Evolutionary conservation across 106 monocot genomes (phyloP).

Genomic region (Agapanthus africanus): DNA sequence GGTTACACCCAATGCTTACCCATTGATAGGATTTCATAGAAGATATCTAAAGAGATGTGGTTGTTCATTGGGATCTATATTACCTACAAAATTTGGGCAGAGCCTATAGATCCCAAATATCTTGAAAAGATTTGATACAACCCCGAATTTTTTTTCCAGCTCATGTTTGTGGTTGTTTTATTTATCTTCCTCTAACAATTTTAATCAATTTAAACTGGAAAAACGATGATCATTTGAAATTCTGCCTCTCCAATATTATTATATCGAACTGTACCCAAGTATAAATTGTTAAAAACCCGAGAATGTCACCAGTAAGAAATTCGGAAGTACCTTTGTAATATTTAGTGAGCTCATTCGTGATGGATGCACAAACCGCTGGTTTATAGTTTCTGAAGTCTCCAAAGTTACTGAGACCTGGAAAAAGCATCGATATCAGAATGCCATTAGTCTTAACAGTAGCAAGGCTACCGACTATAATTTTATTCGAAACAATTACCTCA

Average conservation of each 20-base stretch:
- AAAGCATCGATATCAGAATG: neutral
- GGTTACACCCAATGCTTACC: too few relatives aligned
- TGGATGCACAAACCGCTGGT: conserved; percentile 66
- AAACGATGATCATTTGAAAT: too few relatives aligned
- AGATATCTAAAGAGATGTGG: too few relatives aligned
- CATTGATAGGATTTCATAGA: too few relatives aligned
- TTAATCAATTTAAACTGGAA: too few relatives aligned
- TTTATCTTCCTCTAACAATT: neutral
- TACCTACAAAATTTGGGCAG: too few relatives aligned
- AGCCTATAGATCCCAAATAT: too few relatives aligned
- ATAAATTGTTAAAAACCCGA: neutral
- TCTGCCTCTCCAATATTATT: too few relatives aligned
- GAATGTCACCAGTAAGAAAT: too few relatives aligned
- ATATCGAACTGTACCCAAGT: too few relatives aligned
- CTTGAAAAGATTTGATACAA: too few relatives aligned
- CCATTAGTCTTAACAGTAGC: neutral
- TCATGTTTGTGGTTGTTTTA: neutral
- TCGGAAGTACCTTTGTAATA: conserved; percentile 69
- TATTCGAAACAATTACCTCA: conserved; percentile 48
- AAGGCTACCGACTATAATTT: neutral
- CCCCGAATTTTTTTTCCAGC: neutral
- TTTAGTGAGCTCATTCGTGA: conserved; percentile 69
- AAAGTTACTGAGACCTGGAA: conserved; percentile 73
- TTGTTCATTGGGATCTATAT: too few relatives aligned
- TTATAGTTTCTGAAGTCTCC: conserved; percentile 82